Evolutionary conservation across 2,329 filamentous ascomycete species (phyloP).

Genomic region (Phoma sp.): DNA sequence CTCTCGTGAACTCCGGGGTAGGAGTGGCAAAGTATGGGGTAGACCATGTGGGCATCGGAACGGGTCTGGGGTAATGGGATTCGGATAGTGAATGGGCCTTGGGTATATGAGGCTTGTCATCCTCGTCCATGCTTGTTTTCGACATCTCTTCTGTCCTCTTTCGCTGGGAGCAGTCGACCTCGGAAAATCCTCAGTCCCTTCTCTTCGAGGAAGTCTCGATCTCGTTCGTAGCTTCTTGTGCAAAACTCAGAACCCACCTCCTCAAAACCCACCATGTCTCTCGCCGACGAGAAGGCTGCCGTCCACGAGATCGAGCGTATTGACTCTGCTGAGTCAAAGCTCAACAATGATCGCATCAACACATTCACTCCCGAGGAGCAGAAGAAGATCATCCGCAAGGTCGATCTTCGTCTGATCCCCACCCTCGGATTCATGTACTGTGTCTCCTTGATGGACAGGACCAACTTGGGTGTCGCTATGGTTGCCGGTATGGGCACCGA

Average conservation of each 20-base stretch:
- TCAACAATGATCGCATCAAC: slow-evolving; percentile 25
- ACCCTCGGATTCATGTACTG: slow-evolving; percentile 50
- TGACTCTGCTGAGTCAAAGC: slow-evolving; percentile 18
- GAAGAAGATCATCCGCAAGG: slow-evolving; percentile 32
- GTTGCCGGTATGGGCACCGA: slow-evolving; percentile 40
- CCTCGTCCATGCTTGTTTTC: slow-evolving; percentile 11
- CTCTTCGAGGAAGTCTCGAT: too few relatives aligned
- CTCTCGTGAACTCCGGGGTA: neutral
- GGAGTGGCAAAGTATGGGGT: slow-evolving; percentile 12
- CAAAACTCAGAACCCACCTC: too few relatives aligned
- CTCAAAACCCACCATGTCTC: slow-evolving; percentile 13
- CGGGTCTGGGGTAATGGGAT: slow-evolving; percentile 12
- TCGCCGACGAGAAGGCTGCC: slow-evolving; percentile 29
- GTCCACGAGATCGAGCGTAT: slow-evolving; percentile 24
- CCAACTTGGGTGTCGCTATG: slow-evolving; percentile 47
- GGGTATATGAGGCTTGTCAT: slow-evolving; percentile 16
- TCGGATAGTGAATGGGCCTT: neutral
- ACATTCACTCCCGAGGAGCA: slow-evolving; percentile 31
- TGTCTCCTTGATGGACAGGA: slow-evolving; percentile 48
- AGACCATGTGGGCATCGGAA: slow-evolving; percentile 13
- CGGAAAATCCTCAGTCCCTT: neutral
- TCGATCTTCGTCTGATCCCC: slow-evolving; percentile 49
- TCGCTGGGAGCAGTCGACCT: slow-evolving; percentile 14
- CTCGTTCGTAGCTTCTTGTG: too few relatives aligned
- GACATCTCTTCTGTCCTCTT: slow-evolving; percentile 18